phyloP scores from a whole-genome alignment of 1,284 basidiomycete genomes.

The Sporisorium exsertum region DNA sequence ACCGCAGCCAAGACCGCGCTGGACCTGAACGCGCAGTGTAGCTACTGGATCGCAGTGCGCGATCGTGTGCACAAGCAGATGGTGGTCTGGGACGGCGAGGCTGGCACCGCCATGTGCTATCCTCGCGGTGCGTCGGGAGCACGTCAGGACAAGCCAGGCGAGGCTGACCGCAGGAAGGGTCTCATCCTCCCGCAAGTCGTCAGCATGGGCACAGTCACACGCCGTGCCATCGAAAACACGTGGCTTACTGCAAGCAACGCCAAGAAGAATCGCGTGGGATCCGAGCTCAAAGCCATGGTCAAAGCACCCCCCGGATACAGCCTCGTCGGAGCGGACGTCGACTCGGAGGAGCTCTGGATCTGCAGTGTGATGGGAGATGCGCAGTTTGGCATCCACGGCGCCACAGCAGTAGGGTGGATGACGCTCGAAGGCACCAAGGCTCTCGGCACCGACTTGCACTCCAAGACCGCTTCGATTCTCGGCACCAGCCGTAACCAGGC shows the following conservation, averaged over 20 bases:
- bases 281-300: conserved; percentile 97
- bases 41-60: conserved; percentile 95
- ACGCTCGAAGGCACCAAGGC: conserved; percentile 98
- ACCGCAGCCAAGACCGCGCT: conserved; percentile 84
- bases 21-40: conserved; percentile 93
- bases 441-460: conserved; percentile 94
- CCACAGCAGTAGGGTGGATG: conserved; percentile 99
- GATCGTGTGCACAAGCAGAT: conserved; percentile 93
- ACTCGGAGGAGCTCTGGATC: conserved; percentile 99
- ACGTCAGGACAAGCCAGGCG: conserved; percentile 27
- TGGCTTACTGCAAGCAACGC: conserved; percentile 99
- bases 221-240: conserved; percentile 95
- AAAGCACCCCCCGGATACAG: conserved; percentile 91
- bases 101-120: conserved; percentile 70
- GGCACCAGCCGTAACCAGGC: conserved; percentile 94
- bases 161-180: conserved; percentile 77
- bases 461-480: conserved; percentile 93
- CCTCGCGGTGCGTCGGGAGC: conserved; percentile 49
- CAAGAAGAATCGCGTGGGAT: conserved; percentile 95
- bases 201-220: conserved; percentile 97
- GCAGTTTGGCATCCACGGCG: conserved; percentile 96
- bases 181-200: conserved; percentile 96
- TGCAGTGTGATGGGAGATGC: conserved; percentile 98
- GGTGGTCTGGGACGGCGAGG: conserved; percentile 83
- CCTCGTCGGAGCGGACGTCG: conserved; percentile 97